Conservation (phyloP, 148 eudicot species). For the Camellia japonica region DNA sequence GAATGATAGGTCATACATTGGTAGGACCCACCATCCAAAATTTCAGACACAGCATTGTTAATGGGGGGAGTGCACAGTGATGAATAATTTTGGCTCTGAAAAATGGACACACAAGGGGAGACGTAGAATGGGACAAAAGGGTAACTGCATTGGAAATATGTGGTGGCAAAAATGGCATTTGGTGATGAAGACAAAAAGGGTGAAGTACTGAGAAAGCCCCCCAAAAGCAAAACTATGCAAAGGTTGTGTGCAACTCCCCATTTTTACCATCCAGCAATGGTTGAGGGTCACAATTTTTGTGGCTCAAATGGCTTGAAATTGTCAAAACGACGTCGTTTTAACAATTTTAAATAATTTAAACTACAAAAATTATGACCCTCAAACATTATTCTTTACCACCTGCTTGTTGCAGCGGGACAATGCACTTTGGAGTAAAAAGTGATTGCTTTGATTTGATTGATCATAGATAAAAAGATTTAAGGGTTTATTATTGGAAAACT, state of each 20-base stretch:
- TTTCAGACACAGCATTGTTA: background rate
- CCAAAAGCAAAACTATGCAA: background rate
- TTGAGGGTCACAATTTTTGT: too few relatives aligned
- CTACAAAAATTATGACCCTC: too few relatives aligned
- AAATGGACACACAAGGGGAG: background rate
- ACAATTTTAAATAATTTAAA: too few relatives aligned
- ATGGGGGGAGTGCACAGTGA: background rate
- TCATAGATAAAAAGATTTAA: slow-evolving; percentile 7
- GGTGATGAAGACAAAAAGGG: slow-evolving; percentile 28
- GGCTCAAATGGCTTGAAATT: too few relatives aligned
- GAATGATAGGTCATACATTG: slow-evolving; percentile 25
- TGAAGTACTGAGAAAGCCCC: background rate
- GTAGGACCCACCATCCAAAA: background rate
- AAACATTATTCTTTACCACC: background rate
- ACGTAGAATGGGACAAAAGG: background rate
- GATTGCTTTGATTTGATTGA: slow-evolving; percentile 29
- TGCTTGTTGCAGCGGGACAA: slow-evolving; percentile 23
- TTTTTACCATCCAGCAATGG: background rate
- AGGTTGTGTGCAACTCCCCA: background rate
- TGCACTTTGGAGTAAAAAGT: slow-evolving; percentile 10
- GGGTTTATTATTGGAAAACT: too few relatives aligned
- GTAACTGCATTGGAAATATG: background rate
- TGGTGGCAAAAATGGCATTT: slow-evolving; percentile 17
- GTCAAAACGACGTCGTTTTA: too few relatives aligned
- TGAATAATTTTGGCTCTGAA: background rate